Conservation (phyloP, 2,329 filamentous ascomycete species). For the Apiospora pterosperma region DNA sequence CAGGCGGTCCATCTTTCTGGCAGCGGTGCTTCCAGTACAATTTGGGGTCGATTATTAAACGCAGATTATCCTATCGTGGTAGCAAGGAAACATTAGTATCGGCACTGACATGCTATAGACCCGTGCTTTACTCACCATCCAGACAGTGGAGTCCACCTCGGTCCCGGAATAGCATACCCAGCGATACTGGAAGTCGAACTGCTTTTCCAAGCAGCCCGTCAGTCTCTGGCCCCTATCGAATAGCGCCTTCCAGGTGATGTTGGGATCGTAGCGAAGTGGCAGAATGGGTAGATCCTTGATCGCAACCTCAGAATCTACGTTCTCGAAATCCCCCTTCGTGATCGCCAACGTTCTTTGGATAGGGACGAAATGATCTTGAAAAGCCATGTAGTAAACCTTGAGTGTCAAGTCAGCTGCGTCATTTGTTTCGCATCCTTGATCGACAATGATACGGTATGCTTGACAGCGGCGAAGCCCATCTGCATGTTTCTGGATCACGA, state of each 20-base stretch:
- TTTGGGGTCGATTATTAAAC: background rate
- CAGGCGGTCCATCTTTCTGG: background rate
- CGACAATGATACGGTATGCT: background rate
- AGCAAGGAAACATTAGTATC: background rate
- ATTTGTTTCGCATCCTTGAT: background rate
- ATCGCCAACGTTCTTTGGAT: background rate
- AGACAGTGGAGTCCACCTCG: background rate
- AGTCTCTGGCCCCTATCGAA: background rate
- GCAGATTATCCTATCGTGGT: background rate
- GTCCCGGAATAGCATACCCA: background rate
- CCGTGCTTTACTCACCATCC: background rate
- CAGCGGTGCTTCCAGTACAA: background rate
- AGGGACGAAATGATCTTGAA: background rate
- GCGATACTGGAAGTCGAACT: background rate
- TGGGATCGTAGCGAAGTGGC: background rate
- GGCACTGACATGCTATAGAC: no score
- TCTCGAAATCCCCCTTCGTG: background rate
- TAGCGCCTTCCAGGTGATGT: background rate
- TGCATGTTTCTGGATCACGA: background rate
- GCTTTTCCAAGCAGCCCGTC: background rate
- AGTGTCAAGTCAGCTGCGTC: background rate
- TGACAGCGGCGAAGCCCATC: background rate
- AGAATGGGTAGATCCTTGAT: background rate
- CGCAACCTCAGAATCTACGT: background rate
- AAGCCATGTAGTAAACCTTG: background rate